Evolutionary conservation across 257 asterid genomes (phyloP).

Genomic region (Solanum piurae): DNA sequence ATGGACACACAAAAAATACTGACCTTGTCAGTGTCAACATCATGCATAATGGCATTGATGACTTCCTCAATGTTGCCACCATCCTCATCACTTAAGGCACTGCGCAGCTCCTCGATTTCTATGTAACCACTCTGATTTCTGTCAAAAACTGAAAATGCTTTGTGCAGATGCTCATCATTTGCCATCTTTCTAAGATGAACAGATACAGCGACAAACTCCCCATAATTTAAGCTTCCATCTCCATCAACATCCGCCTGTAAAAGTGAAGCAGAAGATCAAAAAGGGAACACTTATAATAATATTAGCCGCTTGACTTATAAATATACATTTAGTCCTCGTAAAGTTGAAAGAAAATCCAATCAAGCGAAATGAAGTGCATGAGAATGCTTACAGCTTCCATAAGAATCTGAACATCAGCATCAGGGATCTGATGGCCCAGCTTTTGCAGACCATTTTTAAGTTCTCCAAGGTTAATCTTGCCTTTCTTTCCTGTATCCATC

Average conservation of each 20-base stretch:
- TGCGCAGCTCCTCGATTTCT: slow-evolving; percentile 50
- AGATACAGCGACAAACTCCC: slow-evolving; percentile 46
- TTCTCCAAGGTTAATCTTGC: slow-evolving; percentile 42
- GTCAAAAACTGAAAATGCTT: slow-evolving; percentile 53
- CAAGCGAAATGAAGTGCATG: background rate
- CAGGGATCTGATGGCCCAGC: slow-evolving; percentile 60
- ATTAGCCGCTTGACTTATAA: background rate
- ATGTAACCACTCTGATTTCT: slow-evolving; percentile 35
- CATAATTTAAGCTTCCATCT: slow-evolving; percentile 41
- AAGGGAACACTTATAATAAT: background rate
- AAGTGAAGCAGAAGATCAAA: background rate
- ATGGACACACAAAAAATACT: background rate
- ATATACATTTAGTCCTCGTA: background rate
- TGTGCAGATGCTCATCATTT: slow-evolving; percentile 55
- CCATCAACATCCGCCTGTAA: slow-evolving; percentile 50
- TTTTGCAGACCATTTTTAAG: slow-evolving; percentile 43
- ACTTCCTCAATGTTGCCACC: slow-evolving; percentile 41
- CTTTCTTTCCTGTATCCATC: slow-evolving; percentile 53
- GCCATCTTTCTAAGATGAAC: slow-evolving; percentile 51
- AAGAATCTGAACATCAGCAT: slow-evolving; percentile 53
- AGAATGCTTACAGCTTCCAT: slow-evolving; percentile 59
- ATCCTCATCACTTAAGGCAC: slow-evolving; percentile 43
- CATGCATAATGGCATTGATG: slow-evolving; percentile 43
- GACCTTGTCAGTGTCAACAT: slow-evolving; percentile 59
- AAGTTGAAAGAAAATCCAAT: background rate